Evolutionary conservation across 116 monocot genomes (phyloP).

Genomic region (Dioscorea cayenensis): DNA sequence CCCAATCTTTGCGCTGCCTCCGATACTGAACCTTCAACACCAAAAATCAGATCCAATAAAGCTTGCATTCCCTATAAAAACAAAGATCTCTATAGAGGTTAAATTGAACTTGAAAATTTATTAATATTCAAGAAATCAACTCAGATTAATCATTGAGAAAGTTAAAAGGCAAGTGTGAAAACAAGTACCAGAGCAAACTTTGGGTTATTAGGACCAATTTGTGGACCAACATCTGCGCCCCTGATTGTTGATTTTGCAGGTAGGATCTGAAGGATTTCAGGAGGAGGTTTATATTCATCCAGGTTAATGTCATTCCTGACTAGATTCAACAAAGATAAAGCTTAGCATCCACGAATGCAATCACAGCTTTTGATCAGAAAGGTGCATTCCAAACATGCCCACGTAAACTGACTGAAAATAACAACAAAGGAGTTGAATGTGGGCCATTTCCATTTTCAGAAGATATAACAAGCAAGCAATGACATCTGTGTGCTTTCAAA

Average conservation of each 20-base stretch:
- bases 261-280: slow-evolving; percentile 83
- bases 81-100: not conserved
- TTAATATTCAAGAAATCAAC: slow-evolving; percentile 1
- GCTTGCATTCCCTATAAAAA: slow-evolving; percentile 83
- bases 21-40: slow-evolving; percentile 86
- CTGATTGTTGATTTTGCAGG: slow-evolving; percentile 81
- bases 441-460: too few species aligned
- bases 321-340: slow-evolving; percentile 22
- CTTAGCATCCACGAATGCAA: not conserved
- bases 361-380: not conserved
- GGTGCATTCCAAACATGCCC: not conserved
- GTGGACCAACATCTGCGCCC: slow-evolving; percentile 64
- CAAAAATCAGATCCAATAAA: slow-evolving; percentile 75
- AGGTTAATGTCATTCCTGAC: slow-evolving; percentile 78
- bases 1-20: slow-evolving; percentile 84
- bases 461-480: too few species aligned
- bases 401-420: not conserved
- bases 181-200: slow-evolving; percentile 66
- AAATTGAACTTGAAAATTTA: not conserved
- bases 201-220: slow-evolving; percentile 90
- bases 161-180: not conserved
- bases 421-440: too few species aligned
- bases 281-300: slow-evolving; percentile 65
- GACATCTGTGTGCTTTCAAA: too few species aligned
- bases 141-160: not conserved